These are phyloP conservation scores for Akebia trifoliata DNA, from an alignment of 164 flowering plant genomes.

Conservation along the genomic window DNA sequence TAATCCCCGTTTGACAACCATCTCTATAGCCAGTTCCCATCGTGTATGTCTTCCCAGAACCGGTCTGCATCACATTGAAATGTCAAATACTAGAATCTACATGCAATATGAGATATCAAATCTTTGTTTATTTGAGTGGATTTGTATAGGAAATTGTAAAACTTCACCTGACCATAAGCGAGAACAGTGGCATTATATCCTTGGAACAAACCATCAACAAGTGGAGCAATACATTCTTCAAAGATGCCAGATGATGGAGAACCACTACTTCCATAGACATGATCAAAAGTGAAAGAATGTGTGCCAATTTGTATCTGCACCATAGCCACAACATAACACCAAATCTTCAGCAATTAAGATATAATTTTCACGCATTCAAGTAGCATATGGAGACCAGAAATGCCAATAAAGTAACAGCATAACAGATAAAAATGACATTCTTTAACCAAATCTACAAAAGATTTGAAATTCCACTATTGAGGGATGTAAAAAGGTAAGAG, in stretches of 20 bases:
- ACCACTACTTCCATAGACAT: conserved; percentile 86
- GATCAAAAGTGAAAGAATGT: conserved; percentile 97
- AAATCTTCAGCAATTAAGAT: conserved; percentile 2
- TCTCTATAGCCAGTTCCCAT: conserved; percentile 93
- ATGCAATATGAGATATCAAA: background rate
- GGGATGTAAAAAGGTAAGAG: no score
- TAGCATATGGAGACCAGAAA: background rate
- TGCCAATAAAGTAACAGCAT: background rate
- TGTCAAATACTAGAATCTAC: conserved; percentile 9
- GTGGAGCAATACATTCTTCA: conserved; percentile 86
- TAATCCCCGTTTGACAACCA: conserved; percentile 67
- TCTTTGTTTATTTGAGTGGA: background rate
- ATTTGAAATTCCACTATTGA: no score
- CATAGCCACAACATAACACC: conserved; percentile 6
- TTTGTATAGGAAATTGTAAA: background rate
- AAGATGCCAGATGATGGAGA: conserved; percentile 78
- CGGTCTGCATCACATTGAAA: conserved; percentile 60
- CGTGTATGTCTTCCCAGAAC: conserved; percentile 98
- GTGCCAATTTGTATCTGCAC: conserved; percentile 89
- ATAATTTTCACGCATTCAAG: background rate
- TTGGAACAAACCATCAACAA: conserved; percentile 94
- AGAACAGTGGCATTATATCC: conserved; percentile 99
- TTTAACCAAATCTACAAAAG: no score
- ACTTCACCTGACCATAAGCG: conserved; percentile 93
- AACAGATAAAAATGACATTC: background rate